Percentiles rank a stretch among this genome's conserved stretches.
Conservation (phyloP, 2,329 filamentous ascomycete genomes). For the Ophiobolus disseminans region DNA sequence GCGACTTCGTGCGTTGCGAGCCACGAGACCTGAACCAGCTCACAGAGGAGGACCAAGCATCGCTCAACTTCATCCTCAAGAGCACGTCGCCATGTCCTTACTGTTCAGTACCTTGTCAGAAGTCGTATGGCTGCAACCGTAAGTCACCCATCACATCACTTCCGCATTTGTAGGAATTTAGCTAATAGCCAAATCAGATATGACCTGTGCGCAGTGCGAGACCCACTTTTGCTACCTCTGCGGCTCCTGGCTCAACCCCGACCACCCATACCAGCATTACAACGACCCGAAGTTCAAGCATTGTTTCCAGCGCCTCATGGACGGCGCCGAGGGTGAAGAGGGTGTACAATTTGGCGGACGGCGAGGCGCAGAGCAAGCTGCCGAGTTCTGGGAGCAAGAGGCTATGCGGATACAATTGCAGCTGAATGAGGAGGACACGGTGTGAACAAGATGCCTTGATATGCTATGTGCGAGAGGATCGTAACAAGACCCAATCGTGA, state of each 20-base stretch:
- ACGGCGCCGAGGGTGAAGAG: slow-evolving; percentile 79
- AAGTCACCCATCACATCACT: slow-evolving; percentile 68
- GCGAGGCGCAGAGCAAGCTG: slow-evolving; percentile 53
- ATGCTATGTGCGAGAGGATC: too few species aligned
- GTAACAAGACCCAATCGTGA: not conserved
- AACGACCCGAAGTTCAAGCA: slow-evolving; percentile 68
- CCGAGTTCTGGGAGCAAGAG: slow-evolving; percentile 46
- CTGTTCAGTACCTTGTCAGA: slow-evolving; percentile 83
- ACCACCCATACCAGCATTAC: slow-evolving; percentile 88
- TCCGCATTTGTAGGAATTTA: slow-evolving; percentile 63
- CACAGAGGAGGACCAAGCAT: slow-evolving; percentile 83
- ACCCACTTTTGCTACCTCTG: slow-evolving; percentile 97
- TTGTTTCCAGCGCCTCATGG: slow-evolving; percentile 90
- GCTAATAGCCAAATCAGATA: slow-evolving; percentile 64
- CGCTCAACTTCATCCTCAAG: slow-evolving; percentile 79
- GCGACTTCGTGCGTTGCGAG: slow-evolving; percentile 77
- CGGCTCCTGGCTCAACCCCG: slow-evolving; percentile 79
- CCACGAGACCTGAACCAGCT: slow-evolving; percentile 73
- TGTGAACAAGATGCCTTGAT: slow-evolving; percentile 1
- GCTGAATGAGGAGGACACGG: slow-evolving; percentile 45
- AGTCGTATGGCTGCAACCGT: slow-evolving; percentile 94
- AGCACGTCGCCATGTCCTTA: slow-evolving; percentile 91
- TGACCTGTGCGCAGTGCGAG: slow-evolving; percentile 88
- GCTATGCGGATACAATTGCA: slow-evolving; percentile 47
- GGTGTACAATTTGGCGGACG: slow-evolving; percentile 53